Base-by-base conservation (phyloP, 2,329 filamentous ascomycete species). In the Myriosclerotinia duriaeana region DNA sequence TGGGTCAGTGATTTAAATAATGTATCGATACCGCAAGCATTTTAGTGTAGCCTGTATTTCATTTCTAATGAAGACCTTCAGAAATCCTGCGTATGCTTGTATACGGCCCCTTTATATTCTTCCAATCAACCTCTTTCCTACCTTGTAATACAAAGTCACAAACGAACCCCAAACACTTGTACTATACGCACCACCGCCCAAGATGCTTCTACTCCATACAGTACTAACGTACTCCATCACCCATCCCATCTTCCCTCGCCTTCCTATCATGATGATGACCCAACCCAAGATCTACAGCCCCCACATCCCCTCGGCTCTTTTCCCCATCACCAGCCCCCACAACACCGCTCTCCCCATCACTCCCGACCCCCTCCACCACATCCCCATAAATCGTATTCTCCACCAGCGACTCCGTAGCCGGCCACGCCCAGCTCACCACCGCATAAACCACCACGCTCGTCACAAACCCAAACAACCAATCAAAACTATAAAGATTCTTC, bases 401-500 rank as follows among this genome's bases (percentile, higher is more conserved):
- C 5, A 89, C 74, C 58, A 85, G 74, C 0, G 82, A 82, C 71
- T 83, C 80, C n/a, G 67, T 75, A 0, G 80, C 82, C 9, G 85
- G 84, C 53, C 84, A 82, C 3, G 77, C 71, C 67, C 76, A 78
- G 58, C 79, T 83, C 26, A 89, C 71, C 0, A 69, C 71, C 12
- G 83, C 77, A 76, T 89, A 89, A 0, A 89, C 79, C 3, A 85
- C 60, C 26, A 83, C 82, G 9, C 84, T 85, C 0, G 76, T 79
- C 12, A 82, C 77, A 69, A 89, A 89, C 0, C 87, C 87, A 59
- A 88, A 80, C 22, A 89, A 73, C 84, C 87, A 90, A n/a, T 87
- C 86, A 73, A 89, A 87, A 36, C 83, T 81, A 73, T 89, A 90
- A 5, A 88, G 78, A 69, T 84, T 82, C 53, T 78, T 75, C 0